Evolutionary conservation across 257 asterid genomes (phyloP), one percentile per base, ranked within the genome.

Genomic region (Eustoma russellianum): DNA sequence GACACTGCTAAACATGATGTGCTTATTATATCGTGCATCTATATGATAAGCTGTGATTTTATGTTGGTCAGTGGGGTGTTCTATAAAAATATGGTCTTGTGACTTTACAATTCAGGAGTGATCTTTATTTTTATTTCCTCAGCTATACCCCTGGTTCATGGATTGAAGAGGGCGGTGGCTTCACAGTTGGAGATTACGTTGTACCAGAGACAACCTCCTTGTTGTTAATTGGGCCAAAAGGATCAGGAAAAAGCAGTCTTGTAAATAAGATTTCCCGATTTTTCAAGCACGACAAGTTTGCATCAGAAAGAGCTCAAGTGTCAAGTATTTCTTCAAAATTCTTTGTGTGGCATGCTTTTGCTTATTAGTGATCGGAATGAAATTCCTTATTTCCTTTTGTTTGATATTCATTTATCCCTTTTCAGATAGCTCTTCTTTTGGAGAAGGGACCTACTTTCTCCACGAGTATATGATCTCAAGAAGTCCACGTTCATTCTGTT

Each of bases 191-290:
- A 19, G 66, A 67, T 62, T 72, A 28, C 53, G 46, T 53, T 68
- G 66, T 74, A 48, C 94, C 90, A 13, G 55, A 68, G 52, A 75
- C 52, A 41, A 78, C 77, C n/a, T 53, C 91, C 17, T 70, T 86
- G 52, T 60, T 90, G 46, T 76, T 86, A 62, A 58, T 81, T 34
- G 97, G 97, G 59, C 94, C 85, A 19, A 71, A 61, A 62, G 88
- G 85, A 64, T 83, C 96, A 19, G 94, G 97, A 19, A 90, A 90
- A 75, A 90, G 96, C 74, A 81, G 82, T 57, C 93, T 86, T n/a
- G 67, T 90, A 18, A 90, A 86, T 82, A 86, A 71, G 56, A 75
- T 86, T 17, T 90, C 90, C 28, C 60, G 57, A 49, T 73, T 71
- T 33, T 66, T 86, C 12, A 94, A 79, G 55, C 64, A 67, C 33